Conservation (phyloP, 2,329 filamentous ascomycete species). For the Stemphylium beticola region DNA sequence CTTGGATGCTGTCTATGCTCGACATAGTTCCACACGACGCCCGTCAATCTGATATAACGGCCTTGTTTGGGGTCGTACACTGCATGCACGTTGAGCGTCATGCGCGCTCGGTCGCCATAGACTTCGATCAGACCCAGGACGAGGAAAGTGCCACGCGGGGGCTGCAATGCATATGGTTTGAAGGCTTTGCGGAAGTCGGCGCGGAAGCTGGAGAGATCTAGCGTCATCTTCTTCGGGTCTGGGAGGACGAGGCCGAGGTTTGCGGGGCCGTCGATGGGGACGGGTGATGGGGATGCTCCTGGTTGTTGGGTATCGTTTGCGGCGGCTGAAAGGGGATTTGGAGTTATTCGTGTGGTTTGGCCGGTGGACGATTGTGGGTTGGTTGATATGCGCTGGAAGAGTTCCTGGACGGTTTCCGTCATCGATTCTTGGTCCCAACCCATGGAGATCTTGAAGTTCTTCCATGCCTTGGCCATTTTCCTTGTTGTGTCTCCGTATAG, state of each 20-base stretch:
- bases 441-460: slow-evolving; percentile 29
- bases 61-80: slow-evolving; percentile 54
- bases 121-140: slow-evolving; percentile 56
- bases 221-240: slow-evolving; percentile 30
- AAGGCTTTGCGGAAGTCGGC: slow-evolving; percentile 25
- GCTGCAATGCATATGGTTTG: slow-evolving; percentile 32
- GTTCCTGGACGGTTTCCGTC: slow-evolving; percentile 18
- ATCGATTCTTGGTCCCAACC: slow-evolving; percentile 31
- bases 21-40: slow-evolving; percentile 28
- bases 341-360: slow-evolving; percentile 10
- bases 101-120: slow-evolving; percentile 49
- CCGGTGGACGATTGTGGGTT: slow-evolving; percentile 8
- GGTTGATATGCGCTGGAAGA: slow-evolving; percentile 15
- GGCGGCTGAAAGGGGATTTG: slow-evolving; percentile 16
- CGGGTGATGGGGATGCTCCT: slow-evolving; percentile 12
- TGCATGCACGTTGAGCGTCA: slow-evolving; percentile 54
- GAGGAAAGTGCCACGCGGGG: slow-evolving; percentile 54
- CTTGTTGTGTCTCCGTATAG: slow-evolving; percentile 34
- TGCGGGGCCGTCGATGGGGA: slow-evolving; percentile 16
- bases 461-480: slow-evolving; percentile 29
- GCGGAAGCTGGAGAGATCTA: slow-evolving; percentile 39
- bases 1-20: slow-evolving; percentile 48
- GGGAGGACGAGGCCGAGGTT: slow-evolving; percentile 34
- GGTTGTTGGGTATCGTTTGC: slow-evolving; percentile 22
- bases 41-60: slow-evolving; percentile 45